Conservation (phyloP, 2,329 filamentous ascomycete genomes). For the Penicillium sp. region DNA sequence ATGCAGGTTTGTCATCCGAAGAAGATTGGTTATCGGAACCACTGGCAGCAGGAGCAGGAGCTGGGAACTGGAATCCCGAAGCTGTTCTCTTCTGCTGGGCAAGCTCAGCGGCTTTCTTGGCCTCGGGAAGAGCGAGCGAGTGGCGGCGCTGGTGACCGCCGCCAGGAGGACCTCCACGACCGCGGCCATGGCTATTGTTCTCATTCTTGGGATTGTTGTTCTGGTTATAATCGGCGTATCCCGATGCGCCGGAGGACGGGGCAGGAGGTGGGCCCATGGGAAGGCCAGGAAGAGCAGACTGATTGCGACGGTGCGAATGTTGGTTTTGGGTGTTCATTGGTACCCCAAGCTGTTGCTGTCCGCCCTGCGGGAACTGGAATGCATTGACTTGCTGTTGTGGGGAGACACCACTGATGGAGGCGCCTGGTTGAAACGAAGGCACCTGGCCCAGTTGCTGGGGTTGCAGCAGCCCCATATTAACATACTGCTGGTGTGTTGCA, state of each 20-base stretch:
- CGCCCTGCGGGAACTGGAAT: constrained; percentile 86
- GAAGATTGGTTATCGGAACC: constrained; percentile 56
- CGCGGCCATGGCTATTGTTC: constrained; percentile 67
- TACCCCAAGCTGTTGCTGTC: constrained; percentile 67
- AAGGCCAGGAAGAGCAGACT: constrained; percentile 92
- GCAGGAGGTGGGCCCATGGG: constrained; percentile 87
- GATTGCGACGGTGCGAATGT: constrained; percentile 92
- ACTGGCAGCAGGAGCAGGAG: constrained; percentile 61
- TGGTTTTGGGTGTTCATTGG: constrained; percentile 75
- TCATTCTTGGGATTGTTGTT: constrained; percentile 67
- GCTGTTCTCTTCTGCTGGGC: constrained; percentile 96
- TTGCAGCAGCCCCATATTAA: constrained; percentile 93
- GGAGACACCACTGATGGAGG: constrained; percentile 68
- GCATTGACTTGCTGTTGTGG: constrained; percentile 68
- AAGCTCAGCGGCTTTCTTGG: constrained; percentile 94
- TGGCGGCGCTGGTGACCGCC: constrained; percentile 89
- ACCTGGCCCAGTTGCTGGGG: constrained; percentile 76
- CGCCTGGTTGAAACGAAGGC: constrained; percentile 69
- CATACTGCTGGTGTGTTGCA: constrained; percentile 93
- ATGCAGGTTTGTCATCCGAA: constrained; percentile 49
- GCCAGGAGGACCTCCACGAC: constrained; percentile 68
- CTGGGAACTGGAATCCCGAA: constrained; percentile 90
- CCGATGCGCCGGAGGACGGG: constrained; percentile 82
- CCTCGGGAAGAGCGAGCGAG: constrained; percentile 89
- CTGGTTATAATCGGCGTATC: constrained; percentile 79